These are phyloP conservation scores for Corylus heterophylla DNA, from an alignment of 306 rosid genomes.

Conservation along the genomic window DNA sequence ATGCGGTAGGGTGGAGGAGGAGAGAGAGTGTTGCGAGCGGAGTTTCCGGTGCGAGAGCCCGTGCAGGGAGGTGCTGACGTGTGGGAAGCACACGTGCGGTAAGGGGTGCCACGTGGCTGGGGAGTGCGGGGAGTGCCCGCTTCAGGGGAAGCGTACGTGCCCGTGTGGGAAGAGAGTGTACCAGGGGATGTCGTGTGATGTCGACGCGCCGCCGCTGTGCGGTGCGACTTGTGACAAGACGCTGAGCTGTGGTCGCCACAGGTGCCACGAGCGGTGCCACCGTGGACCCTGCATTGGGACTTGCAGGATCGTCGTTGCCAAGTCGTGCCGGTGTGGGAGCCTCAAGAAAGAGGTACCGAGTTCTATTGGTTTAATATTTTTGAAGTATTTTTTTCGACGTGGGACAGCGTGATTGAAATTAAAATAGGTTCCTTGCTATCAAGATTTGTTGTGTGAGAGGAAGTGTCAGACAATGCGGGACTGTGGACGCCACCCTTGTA, in stretches of 20 bases:
- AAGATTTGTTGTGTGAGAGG: constrained; percentile 89
- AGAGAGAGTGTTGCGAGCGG: constrained; percentile 76
- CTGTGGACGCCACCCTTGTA: constrained; percentile 88
- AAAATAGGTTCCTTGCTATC: constrained; percentile 94
- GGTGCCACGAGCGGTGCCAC: constrained; percentile 90
- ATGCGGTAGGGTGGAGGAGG: constrained; percentile 69
- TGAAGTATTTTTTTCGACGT: constrained; percentile 7
- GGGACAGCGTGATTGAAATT: constrained; percentile 48
- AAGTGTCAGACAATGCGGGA: constrained; percentile 80
- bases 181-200: constrained; percentile 86
- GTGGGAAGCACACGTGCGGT: constrained; percentile 77
- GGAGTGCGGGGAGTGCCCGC: constrained; percentile 77
- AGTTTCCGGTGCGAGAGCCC: constrained; percentile 54
- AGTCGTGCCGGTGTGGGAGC: constrained; percentile 85
- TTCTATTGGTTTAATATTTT: not conserved
- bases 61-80: constrained; percentile 59
- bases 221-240: constrained; percentile 79
- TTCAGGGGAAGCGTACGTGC: constrained; percentile 80
- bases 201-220: constrained; percentile 54
- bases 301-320: constrained; percentile 73
- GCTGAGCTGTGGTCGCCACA: constrained; percentile 70
- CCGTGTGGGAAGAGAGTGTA: constrained; percentile 81
- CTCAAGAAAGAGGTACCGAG: constrained; percentile 77
- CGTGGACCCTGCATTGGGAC: constrained; percentile 74
- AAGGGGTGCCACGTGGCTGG: constrained; percentile 71